Conservation (phyloP, 805 yeast genomes). For the Saturnispora ahearnii region DNA sequence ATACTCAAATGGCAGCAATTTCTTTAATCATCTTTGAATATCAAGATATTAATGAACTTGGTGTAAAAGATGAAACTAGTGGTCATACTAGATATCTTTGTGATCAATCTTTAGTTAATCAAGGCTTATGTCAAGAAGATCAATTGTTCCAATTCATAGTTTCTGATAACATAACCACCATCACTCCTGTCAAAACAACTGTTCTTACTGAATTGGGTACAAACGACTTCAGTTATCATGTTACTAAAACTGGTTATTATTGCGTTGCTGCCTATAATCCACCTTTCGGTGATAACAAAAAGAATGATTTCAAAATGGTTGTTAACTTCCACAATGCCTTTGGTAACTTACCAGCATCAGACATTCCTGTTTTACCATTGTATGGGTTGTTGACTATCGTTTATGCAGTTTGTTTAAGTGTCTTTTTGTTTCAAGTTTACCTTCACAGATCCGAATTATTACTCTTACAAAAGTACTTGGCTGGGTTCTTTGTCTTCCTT, state of each 20-base stretch:
- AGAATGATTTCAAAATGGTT: slow-evolving; percentile 46
- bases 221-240: slow-evolving; percentile 52
- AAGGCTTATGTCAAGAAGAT: slow-evolving; percentile 43
- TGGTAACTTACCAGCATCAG: slow-evolving; percentile 83
- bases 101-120: slow-evolving; percentile 54
- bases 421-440: slow-evolving; percentile 78
- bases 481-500: slow-evolving; percentile 76
- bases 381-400: slow-evolving; percentile 80
- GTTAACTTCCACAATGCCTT: slow-evolving; percentile 85
- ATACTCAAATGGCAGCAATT: slow-evolving; percentile 37
- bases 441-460: slow-evolving; percentile 79
- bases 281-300: slow-evolving; percentile 16
- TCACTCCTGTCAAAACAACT: slow-evolving; percentile 49
- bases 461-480: slow-evolving; percentile 83
- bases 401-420: slow-evolving; percentile 72
- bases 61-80: slow-evolving; percentile 35
- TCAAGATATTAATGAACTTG: slow-evolving; percentile 63
- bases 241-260: slow-evolving; percentile 78
- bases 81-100: slow-evolving; percentile 59
- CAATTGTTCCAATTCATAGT: slow-evolving; percentile 59
- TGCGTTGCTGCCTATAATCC: slow-evolving; percentile 70
- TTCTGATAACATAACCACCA: slow-evolving; percentile 28
- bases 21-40: slow-evolving; percentile 78
- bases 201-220: slow-evolving; percentile 49
- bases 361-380: slow-evolving; percentile 82